phyloP scores from a whole-genome alignment of 805 yeast species.

The Ogataea neopini region DNA sequence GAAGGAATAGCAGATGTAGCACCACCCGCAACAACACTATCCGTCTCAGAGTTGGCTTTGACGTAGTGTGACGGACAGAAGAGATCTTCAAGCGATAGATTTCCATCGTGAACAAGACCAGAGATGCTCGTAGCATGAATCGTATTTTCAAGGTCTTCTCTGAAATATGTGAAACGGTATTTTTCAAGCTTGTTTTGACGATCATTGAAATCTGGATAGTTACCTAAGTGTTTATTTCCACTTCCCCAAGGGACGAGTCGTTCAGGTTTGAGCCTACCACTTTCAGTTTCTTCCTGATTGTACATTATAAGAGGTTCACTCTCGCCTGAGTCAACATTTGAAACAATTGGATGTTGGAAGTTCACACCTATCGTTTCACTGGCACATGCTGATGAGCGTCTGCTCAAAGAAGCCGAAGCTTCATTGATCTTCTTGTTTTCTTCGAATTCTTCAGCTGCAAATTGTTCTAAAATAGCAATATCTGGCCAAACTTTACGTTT shows the following conservation, averaged over 20 bases:
- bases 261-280: slow-evolving; percentile 74
- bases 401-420: slow-evolving; percentile 30
- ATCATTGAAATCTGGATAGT: slow-evolving; percentile 19
- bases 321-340: slow-evolving; percentile 32
- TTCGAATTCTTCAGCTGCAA: slow-evolving; percentile 65
- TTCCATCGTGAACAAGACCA: slow-evolving; percentile 60
- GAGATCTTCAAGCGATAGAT: slow-evolving; percentile 60
- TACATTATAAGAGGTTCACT: slow-evolving; percentile 28
- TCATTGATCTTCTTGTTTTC: slow-evolving; percentile 28
- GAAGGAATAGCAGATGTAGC: slow-evolving; percentile 2
- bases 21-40: slow-evolving; percentile 6
- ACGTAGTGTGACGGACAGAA: slow-evolving; percentile 50
- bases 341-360: slow-evolving; percentile 40
- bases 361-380: slow-evolving; percentile 34
- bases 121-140: slow-evolving; percentile 87
- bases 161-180: slow-evolving; percentile 85
- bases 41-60: slow-evolving; percentile 7
- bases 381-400: slow-evolving; percentile 20
- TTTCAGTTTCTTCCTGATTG: slow-evolving; percentile 56
- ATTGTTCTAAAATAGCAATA: slow-evolving; percentile 69
- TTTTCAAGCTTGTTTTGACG: slow-evolving; percentile 40
- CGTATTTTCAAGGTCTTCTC: slow-evolving; percentile 88
- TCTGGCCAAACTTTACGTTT: slow-evolving; percentile 76
- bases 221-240: slow-evolving; percentile 27
- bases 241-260: slow-evolving; percentile 73